Evolutionary conservation across 2,329 filamentous ascomycete species (phyloP), one percentile per base, ranked within the genome.

Genomic region (Seiridium unicorne): DNA sequence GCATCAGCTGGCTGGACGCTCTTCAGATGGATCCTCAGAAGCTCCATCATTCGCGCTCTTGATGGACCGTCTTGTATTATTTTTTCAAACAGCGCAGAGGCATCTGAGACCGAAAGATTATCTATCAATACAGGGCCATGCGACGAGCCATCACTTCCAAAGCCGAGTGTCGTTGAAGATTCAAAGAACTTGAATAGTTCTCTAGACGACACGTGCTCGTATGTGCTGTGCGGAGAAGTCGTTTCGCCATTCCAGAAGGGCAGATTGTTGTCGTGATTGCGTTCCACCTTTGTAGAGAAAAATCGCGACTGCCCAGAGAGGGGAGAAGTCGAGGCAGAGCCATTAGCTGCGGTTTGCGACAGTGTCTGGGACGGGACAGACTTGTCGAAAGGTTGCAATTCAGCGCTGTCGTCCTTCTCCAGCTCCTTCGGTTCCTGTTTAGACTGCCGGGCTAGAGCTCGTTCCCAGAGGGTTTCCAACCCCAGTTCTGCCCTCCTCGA

Each of bases 401-500:
- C 48, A 9, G 11, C 26, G 5, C 34, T 11, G 9, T n/a, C n/a
- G 34, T 32, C 38, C 9, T 53, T 55, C n/a, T 65, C 54, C 18
- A 57, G 57, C 7, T 63, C 56, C 51, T 36, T 58, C 55, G 10
- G 62, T 57, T 58, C 68, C 62, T 38, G 60, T 47, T 51, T 64
- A 55, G 32, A 36, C 48, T 61, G 60, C 40, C 58, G 60, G 54
- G 64, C 62, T n/a, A 72, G 56, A 53, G 66, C 54, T 70, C 70
- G 55, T 68, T 74, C 71, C 84, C 84, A 87, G 1, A 87, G 72
- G 9, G 68, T 69, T 66, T 87, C 84, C 10, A 87, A 69, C 49
- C 79, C 78, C 56, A 87, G 73, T 64, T 87, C 83, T 31, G 73
- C 69, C 38, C 84, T 77, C 60, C 83, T 76, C 7, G 76, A 68